phyloP scores from a whole-genome alignment of 208 protist species.

The Trypanosoma platydactyli region DNA sequence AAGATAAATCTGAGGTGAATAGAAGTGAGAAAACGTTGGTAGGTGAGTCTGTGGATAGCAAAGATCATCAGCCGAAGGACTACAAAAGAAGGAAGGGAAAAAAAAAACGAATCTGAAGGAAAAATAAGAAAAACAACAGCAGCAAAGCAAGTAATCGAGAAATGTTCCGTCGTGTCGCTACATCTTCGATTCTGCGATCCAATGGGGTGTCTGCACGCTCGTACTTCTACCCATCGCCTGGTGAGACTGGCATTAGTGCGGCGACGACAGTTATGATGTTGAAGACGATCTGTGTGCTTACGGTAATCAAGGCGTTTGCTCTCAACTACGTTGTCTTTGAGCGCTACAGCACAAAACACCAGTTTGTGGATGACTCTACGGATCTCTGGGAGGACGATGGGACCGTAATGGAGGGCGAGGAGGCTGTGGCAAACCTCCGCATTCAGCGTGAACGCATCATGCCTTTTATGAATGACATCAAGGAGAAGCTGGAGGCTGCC shows the following conservation, averaged over 20 bases:
- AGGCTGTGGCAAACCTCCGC: slow-evolving; percentile 81
- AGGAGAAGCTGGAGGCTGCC: slow-evolving; percentile 65
- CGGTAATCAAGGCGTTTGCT: slow-evolving; percentile 28
- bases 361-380: slow-evolving; percentile 78
- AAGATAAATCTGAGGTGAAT: too few relatives aligned
- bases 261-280: slow-evolving; percentile 48
- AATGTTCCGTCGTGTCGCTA: slow-evolving; percentile 67
- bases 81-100: slow-evolving; percentile 5
- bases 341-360: slow-evolving; percentile 51
- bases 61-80: not conserved
- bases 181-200: slow-evolving; percentile 6
- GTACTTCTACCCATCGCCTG: slow-evolving; percentile 72
- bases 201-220: slow-evolving; percentile 28
- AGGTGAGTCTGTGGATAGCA: not conserved
- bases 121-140: slow-evolving; percentile 5
- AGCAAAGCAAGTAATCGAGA: not conserved
- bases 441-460: slow-evolving; percentile 90
- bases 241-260: slow-evolving; percentile 74
- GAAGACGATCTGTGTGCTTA: slow-evolving; percentile 36
- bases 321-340: slow-evolving; percentile 59
- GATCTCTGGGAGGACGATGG: slow-evolving; percentile 83
- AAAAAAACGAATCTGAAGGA: not conserved
- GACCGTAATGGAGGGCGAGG: slow-evolving; percentile 80
- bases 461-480: slow-evolving; percentile 88
- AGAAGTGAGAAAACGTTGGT: too few relatives aligned